Conservation (phyloP, 179 eudicot species). For the Kewa caespitosa region DNA sequence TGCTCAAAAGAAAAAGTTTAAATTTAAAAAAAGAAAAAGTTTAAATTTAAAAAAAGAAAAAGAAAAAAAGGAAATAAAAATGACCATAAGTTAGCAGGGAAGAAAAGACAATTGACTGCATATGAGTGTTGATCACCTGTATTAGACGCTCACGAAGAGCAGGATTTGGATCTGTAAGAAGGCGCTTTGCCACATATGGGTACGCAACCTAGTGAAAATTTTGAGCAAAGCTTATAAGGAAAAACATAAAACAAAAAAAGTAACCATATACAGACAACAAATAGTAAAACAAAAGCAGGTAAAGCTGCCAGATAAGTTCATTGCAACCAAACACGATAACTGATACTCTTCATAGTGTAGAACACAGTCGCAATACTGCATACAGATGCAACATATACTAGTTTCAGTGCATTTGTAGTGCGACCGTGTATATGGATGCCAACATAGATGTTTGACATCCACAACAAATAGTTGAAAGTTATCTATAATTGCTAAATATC, state of each 20-base stretch:
- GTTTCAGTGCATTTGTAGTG: background rate
- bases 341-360: too few species aligned
- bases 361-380: too few species aligned
- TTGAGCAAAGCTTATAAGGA: constrained; percentile 4
- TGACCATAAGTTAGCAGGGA: constrained; percentile 2
- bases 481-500: background rate
- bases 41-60: too few species aligned
- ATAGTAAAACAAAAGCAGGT: too few species aligned
- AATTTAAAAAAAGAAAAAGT: too few species aligned
- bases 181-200: constrained; percentile 95
- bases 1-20: too few species aligned
- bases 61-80: too few species aligned
- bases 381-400: background rate
- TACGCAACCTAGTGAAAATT: constrained; percentile 72
- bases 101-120: background rate
- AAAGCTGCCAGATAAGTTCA: background rate
- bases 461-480: background rate
- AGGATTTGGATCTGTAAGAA: constrained; percentile 96
- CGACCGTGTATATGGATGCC: background rate
- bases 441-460: background rate
- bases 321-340: background rate
- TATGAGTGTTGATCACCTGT: constrained; percentile 51
- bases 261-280: too few species aligned
- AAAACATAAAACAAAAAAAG: too few species aligned
- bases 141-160: constrained; percentile 93